Percentiles rank a stretch among this genome's conserved stretches.
phyloP scores from a whole-genome alignment of 495 filamentous ascomycete genomes.

The Lasiosphaeris hirsuta region DNA sequence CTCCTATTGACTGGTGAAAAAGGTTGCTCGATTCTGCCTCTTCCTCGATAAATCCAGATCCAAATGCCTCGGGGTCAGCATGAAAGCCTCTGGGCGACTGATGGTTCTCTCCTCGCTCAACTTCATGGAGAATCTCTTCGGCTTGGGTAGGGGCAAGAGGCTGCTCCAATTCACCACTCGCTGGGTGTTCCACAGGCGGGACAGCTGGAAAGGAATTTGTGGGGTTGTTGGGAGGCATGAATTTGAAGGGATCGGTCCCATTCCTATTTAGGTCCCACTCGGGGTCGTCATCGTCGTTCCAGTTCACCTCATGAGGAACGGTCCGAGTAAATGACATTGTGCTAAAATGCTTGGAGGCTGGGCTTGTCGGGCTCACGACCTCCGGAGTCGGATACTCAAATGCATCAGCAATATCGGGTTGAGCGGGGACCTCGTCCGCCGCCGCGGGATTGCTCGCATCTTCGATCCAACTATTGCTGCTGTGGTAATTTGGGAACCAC shows the following conservation, averaged over 20 bases:
- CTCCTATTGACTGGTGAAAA: constrained; percentile 32
- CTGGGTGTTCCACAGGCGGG: constrained; percentile 35
- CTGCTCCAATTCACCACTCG: constrained; percentile 24
- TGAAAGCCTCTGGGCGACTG: constrained; percentile 14
- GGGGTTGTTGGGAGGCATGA: constrained; percentile 50
- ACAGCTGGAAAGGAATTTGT: constrained; percentile 63
- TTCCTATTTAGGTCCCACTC: constrained; percentile 49
- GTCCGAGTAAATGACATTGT: constrained; percentile 53
- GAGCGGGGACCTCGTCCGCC: constrained; percentile 4
- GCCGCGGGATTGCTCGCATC: constrained; percentile 18
- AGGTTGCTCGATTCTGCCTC: constrained; percentile 9
- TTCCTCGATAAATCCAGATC: constrained; percentile 26
- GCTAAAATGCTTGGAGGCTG: constrained; percentile 45
- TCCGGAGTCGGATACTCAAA: too few species aligned
- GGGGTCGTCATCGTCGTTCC: constrained; percentile 50
- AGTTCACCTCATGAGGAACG: constrained; percentile 51
- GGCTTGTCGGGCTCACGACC: constrained; percentile 14
- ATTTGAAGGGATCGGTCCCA: constrained; percentile 53
- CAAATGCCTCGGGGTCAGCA: constrained; percentile 22
- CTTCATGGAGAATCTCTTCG: constrained; percentile 21
- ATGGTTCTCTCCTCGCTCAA: constrained; percentile 34
- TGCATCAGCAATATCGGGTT: constrained; percentile 17
- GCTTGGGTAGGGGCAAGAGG: constrained; percentile 18
- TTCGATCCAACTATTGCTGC: constrained; percentile 28
- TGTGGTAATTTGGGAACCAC: constrained; percentile 30